Conservation (phyloP, 1,284 basidiomycete species). For the Cutaneotrichosporon sp. region DNA sequence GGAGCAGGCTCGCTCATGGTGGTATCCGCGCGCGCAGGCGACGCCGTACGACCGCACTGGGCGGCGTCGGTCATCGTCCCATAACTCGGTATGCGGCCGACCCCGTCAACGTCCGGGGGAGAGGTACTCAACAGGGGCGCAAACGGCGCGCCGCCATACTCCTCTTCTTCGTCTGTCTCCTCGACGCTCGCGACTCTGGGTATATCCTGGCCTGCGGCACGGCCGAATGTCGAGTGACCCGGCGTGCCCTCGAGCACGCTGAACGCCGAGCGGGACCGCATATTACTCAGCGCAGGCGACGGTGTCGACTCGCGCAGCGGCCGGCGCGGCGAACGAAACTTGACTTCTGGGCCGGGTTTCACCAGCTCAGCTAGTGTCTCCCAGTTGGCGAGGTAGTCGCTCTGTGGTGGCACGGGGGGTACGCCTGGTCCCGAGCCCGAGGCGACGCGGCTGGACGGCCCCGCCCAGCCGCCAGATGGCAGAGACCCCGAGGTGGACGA, state of each 20-base stretch:
- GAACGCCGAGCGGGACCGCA: background rate
- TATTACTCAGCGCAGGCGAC: background rate
- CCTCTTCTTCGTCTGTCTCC: constrained; percentile 2
- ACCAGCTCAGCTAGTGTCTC: constrained; percentile 31
- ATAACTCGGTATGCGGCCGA: background rate
- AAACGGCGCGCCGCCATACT: background rate
- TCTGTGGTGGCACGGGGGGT: constrained; percentile 17
- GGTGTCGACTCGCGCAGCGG: background rate
- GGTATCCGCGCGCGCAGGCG: background rate
- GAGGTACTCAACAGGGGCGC: background rate
- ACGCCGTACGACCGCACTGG: background rate
- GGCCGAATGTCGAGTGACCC: background rate
- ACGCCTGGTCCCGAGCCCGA: constrained; percentile 2
- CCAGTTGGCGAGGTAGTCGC: constrained; percentile 34
- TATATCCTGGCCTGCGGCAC: background rate
- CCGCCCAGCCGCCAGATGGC: background rate
- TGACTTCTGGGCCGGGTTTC: background rate
- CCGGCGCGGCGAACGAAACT: background rate
- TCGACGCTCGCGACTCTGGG: background rate
- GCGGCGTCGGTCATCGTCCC: background rate
- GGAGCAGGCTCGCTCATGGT: background rate
- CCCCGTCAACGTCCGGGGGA: background rate
- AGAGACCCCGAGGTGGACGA: background rate
- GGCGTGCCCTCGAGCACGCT: background rate
- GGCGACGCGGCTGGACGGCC: background rate